phyloP scores from a whole-genome alignment of 768 basidiomycete species.

The Termitomyces sp. region DNA sequence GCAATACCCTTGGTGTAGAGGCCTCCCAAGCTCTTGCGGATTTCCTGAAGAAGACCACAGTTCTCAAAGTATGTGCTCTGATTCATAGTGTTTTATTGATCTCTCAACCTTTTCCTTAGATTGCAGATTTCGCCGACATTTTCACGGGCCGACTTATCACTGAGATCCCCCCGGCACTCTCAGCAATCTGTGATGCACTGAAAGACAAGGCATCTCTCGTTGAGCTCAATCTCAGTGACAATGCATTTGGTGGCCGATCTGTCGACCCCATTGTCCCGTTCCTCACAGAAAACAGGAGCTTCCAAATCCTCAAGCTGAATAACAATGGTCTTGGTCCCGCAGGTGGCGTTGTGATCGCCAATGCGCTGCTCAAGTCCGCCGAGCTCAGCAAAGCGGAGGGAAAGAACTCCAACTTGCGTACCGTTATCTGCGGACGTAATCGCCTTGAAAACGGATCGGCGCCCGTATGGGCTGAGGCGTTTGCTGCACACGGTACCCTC shows the following conservation, averaged over 20 bases:
- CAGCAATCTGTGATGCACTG: constrained; percentile 85
- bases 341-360: constrained; percentile 82
- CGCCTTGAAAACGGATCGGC: constrained; percentile 93
- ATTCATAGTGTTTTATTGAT: neutral
- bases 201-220: constrained; percentile 75
- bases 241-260: constrained; percentile 94
- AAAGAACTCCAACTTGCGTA: constrained; percentile 66
- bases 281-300: constrained; percentile 75
- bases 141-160: constrained; percentile 95
- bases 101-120: constrained; percentile 37
- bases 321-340: constrained; percentile 96
- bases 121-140: constrained; percentile 96
- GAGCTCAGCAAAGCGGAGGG: constrained; percentile 62
- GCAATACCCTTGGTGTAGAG: constrained; percentile 91
- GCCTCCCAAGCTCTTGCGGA: constrained; percentile 83
- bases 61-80: constrained; percentile 59
- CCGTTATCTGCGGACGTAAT: constrained; percentile 91
- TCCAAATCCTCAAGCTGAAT: constrained; percentile 86
- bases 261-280: constrained; percentile 93
- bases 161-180: constrained; percentile 90
- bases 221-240: constrained; percentile 90
- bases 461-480: constrained; percentile 80
- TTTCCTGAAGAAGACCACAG: constrained; percentile 64
- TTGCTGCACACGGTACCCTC: constrained; percentile 78
- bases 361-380: constrained; percentile 79